Evolutionary conservation across 768 basidiomycete species (phyloP).

Genomic region (Leccinum sublutescens): DNA sequence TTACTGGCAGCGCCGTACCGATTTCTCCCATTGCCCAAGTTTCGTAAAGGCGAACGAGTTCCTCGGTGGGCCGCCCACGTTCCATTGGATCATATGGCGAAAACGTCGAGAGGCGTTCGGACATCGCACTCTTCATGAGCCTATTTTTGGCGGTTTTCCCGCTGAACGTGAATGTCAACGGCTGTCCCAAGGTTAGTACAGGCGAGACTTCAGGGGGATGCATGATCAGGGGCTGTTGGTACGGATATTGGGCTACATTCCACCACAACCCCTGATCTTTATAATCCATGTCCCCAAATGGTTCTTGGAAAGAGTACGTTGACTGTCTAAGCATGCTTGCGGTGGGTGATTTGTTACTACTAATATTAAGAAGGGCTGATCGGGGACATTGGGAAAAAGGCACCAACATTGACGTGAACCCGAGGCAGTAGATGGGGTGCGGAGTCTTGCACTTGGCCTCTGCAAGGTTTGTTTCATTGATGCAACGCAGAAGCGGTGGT

Average conservation of each 20-base stretch:
- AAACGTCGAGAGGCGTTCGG: conserved; percentile 35
- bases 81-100: conserved; percentile 29
- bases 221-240: conserved; percentile 15
- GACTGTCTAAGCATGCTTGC: conserved; percentile 17
- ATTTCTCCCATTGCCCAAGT: conserved; percentile 34
- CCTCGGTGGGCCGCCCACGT: conserved; percentile 34
- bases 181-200: conserved; percentile 23
- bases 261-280: conserved; percentile 13
- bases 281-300: conserved; percentile 14
- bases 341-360: not conserved
- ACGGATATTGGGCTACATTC: conserved; percentile 15
- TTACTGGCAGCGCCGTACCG: conserved; percentile 15
- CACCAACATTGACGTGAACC: conserved; percentile 5
- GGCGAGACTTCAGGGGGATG: conserved; percentile 15
- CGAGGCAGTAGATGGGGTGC: not conserved
- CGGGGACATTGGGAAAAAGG: not conserved
- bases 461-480: not conserved
- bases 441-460: not conserved
- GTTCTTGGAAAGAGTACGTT: conserved; percentile 12
- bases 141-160: conserved; percentile 31
- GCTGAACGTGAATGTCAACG: conserved; percentile 31
- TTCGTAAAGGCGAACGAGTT: conserved; percentile 34
- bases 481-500: not conserved
- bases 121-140: conserved; percentile 37
- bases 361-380: conserved; percentile 5